Evolutionary conservation across 176 grass and related monocot species (phyloP).

Genomic region (Stipa capillata): DNA sequence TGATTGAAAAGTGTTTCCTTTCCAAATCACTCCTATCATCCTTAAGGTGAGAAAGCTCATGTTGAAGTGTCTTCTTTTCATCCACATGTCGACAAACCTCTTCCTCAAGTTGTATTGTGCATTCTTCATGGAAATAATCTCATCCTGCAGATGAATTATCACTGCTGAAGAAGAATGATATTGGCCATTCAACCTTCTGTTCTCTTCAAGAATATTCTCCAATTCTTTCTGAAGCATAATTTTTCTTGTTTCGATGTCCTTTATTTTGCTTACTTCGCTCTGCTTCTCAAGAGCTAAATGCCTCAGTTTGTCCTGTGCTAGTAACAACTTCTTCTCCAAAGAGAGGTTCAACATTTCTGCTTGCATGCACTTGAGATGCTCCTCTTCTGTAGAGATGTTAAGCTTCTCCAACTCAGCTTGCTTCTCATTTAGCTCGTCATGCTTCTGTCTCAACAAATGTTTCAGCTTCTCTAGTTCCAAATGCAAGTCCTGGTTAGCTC

Average conservation of each 20-base stretch:
- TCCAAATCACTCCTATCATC: constrained; percentile 59
- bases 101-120: constrained; percentile 51
- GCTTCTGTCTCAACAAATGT: constrained; percentile 47
- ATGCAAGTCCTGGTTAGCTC: constrained; percentile 43
- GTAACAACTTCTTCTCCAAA: constrained; percentile 53
- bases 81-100: constrained; percentile 36
- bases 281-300: constrained; percentile 59
- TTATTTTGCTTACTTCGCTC: constrained; percentile 31
- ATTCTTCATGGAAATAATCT: constrained; percentile 74
- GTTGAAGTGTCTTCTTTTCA: constrained; percentile 63
- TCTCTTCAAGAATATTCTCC: constrained; percentile 36
- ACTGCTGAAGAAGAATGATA: constrained; percentile 45
- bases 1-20: constrained; percentile 52
- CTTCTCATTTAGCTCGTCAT: constrained; percentile 61
- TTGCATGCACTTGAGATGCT: constrained; percentile 67
- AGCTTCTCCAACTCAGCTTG: constrained; percentile 55
- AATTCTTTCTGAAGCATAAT: constrained; percentile 39
- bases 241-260: constrained; percentile 29
- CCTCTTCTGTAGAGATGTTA: constrained; percentile 52
- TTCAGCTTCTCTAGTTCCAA: constrained; percentile 55
- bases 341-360: constrained; percentile 59
- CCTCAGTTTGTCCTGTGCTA: constrained; percentile 55
- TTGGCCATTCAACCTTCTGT: constrained; percentile 49
- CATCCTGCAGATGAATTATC: constrained; percentile 82
- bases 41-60: constrained; percentile 62